Conservation (phyloP, 148 eudicot genomes). For the Nyssa sinensis region DNA sequence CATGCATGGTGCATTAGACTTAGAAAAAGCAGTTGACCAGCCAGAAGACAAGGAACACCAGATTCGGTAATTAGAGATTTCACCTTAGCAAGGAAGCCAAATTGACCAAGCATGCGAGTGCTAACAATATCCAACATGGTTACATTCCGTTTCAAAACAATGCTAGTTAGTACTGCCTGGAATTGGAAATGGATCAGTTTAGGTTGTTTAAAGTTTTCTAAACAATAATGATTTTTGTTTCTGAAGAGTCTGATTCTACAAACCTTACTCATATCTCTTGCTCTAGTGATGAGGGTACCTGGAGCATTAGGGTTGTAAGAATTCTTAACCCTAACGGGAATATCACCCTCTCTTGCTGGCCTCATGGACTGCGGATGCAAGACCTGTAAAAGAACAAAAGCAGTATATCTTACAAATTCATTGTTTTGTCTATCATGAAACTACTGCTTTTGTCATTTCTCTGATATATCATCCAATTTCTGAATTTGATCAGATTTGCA, state of each 20-base stretch:
- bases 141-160: conserved; percentile 89
- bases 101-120: conserved; percentile 97
- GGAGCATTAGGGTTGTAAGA: conserved; percentile 97
- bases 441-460: not conserved
- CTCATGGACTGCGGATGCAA: conserved; percentile 99
- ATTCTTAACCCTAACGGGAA: conserved; percentile 96
- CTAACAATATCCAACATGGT: conserved; percentile 98
- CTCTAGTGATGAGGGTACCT: conserved; percentile 75
- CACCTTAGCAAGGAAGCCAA: conserved; percentile 96
- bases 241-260: conserved; percentile 19
- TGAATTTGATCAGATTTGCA: not conserved
- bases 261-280: conserved; percentile 90
- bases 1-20: conserved; percentile 3
- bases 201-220: not conserved
- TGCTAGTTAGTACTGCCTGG: conserved; percentile 94
- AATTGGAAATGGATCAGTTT: conserved; percentile 9
- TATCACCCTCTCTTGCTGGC: conserved; percentile 90
- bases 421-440: not conserved
- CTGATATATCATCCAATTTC: not conserved
- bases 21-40: not conserved
- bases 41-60: conserved; percentile 7
- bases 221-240: not conserved
- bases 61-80: not conserved
- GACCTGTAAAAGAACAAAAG: conserved; percentile 50
- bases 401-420: not conserved